Evolutionary conservation across 495 filamentous ascomycete genomes (phyloP).

Genomic region (Haplographium delicatum): DNA sequence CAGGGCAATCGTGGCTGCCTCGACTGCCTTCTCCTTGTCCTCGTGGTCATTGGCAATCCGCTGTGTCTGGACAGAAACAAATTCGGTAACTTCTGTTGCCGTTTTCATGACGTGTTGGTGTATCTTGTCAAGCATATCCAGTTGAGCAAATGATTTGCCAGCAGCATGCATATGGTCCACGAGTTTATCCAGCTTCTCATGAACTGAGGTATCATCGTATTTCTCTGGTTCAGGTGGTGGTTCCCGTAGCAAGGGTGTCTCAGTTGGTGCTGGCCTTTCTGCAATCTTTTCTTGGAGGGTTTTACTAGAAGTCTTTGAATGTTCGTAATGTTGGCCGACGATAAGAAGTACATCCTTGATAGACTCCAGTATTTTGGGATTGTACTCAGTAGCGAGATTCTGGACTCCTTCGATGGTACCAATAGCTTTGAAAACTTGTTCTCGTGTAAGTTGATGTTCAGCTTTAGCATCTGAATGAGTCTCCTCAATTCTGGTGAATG

Average conservation of each 20-base stretch:
- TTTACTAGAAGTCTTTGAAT: slow-evolving; percentile 44
- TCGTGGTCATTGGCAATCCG: slow-evolving; percentile 75
- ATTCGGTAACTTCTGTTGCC: slow-evolving; percentile 79
- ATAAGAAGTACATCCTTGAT: slow-evolving; percentile 78
- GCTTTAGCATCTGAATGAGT: slow-evolving; percentile 64
- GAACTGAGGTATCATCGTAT: slow-evolving; percentile 67
- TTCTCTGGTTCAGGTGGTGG: slow-evolving; percentile 37
- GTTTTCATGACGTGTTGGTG: slow-evolving; percentile 83
- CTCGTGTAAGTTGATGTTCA: slow-evolving; percentile 71
- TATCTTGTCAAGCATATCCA: slow-evolving; percentile 80
- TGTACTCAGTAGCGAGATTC: slow-evolving; percentile 67
- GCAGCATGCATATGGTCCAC: slow-evolving; percentile 59
- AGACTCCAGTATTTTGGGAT: slow-evolving; percentile 77
- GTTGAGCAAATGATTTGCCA: slow-evolving; percentile 51
- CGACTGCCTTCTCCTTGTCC: slow-evolving; percentile 70
- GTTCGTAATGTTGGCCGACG: slow-evolving; percentile 77
- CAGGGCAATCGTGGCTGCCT: slow-evolving; percentile 74
- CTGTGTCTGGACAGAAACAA: slow-evolving; percentile 73
- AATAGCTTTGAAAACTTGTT: slow-evolving; percentile 65
- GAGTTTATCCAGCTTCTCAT: slow-evolving; percentile 82
- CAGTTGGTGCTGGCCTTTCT: slow-evolving; percentile 30
- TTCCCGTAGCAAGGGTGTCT: slow-evolving; percentile 31
- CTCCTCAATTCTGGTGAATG: slow-evolving; percentile 71
- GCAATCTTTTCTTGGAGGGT: slow-evolving; percentile 51
- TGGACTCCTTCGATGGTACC: slow-evolving; percentile 71